phyloP scores from a whole-genome alignment of 805 yeast species.

The Candida berthetii region DNA sequence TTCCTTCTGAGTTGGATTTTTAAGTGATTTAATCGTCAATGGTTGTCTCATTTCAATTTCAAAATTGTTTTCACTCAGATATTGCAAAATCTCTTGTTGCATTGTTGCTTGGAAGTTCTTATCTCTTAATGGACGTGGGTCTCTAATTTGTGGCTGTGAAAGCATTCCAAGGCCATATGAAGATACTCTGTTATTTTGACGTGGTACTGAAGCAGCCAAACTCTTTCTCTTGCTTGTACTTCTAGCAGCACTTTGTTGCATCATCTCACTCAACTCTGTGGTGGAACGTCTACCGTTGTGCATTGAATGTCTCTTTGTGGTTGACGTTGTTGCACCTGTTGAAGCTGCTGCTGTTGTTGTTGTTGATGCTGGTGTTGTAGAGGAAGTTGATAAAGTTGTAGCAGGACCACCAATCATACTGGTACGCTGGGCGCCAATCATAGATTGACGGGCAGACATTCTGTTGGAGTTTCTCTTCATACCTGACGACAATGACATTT shows the following conservation, averaged over 20 bases:
- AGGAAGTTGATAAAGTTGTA: too few species aligned
- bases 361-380: too few species aligned
- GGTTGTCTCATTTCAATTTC: slow-evolving; percentile 73
- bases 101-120: slow-evolving; percentile 57
- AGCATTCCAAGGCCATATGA: slow-evolving; percentile 15
- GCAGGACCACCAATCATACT: slow-evolving; percentile 1
- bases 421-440: slow-evolving; percentile 23
- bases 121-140: slow-evolving; percentile 78
- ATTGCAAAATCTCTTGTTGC: slow-evolving; percentile 64
- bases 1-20: slow-evolving; percentile 82
- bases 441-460: slow-evolving; percentile 20
- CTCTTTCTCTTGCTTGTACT: slow-evolving; percentile 16
- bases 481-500: slow-evolving; percentile 10
- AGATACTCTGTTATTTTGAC: slow-evolving; percentile 13
- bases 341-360: too few species aligned
- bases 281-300: slow-evolving; percentile 18
- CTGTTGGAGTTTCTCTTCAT: slow-evolving; percentile 16
- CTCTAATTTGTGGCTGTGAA: slow-evolving; percentile 35
- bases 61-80: slow-evolving; percentile 55
- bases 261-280: slow-evolving; percentile 18
- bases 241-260: slow-evolving; percentile 19
- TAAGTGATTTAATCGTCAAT: slow-evolving; percentile 55
- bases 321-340: too few species aligned
- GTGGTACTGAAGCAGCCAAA: slow-evolving; percentile 5
- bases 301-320: neutral